Base-by-base conservation (phyloP, 331 rosid species). In the Rosa hybrid region DNA sequence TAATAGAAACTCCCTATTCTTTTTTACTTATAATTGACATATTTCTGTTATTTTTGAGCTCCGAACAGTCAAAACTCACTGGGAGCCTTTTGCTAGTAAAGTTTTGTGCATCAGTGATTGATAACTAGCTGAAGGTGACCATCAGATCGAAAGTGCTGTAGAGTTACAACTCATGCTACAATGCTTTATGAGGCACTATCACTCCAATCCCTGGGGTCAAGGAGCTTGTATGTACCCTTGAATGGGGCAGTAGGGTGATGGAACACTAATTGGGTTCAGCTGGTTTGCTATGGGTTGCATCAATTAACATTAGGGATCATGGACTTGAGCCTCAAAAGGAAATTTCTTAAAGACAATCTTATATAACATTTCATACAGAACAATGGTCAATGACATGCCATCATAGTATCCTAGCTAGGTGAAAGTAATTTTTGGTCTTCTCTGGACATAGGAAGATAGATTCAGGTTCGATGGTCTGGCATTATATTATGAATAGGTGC, bases 391-490 rank as follows among this genome's bases (percentile, higher is more conserved):
- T 64, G 44, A 30, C 34, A 16, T 56, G 51, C 39, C 54, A 44
- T 75, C 56, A 3, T 39, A 56, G 21, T 9, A 23, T 67, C 67
- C 39, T 42, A 56, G 21, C 71, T 14, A 41, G 80, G 80, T 77
- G 64, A 74, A 78, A 72, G 44, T 68, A 78, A 74, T 71, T 78
- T 78, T 83, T 57, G 81, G 77, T 46, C 74, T 49, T 83, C 79
- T 73, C 74, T 45, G 10, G 9, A 44, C 48, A 44, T 44, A 44
- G 8, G 45, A 42, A 42, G 8, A 42, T 42, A 42, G 9, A 7
- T 42, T 42, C 45, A 42, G 39, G 39, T 34, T 3, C 39, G 39
- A 34, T 34, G 0, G 39, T 34, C 39, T 34, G 39, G 0, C 4
- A 3, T 34, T 34, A 34, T 34, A 34, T 34, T 34, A 34, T 34